Conservation (phyloP, 108 stramenopile genomes). For the Aurantiochytrium sp. region DNA sequence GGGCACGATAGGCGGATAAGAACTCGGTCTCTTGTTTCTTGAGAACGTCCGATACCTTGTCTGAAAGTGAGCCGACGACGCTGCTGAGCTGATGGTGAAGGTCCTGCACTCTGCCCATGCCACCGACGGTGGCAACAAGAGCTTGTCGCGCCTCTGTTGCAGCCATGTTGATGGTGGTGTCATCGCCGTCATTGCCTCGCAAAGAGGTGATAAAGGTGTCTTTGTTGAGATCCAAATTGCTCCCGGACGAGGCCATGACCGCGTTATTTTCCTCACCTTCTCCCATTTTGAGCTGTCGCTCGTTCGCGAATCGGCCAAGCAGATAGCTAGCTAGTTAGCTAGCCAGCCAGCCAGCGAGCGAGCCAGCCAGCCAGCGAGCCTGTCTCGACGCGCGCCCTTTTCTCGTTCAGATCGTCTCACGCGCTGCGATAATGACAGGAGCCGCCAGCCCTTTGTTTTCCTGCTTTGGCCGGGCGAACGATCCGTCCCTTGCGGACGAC, state of each 20-base stretch:
- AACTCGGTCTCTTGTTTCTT: conserved; percentile 49
- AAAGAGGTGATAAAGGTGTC: conserved; percentile 15
- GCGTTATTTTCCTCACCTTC: not conserved
- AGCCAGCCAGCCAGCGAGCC: no score
- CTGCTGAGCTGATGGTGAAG: conserved; percentile 33
- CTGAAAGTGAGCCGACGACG: conserved; percentile 37
- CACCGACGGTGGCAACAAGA: not conserved
- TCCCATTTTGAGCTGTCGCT: not conserved
- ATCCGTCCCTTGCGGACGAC: no score
- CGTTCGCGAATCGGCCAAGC: no score
- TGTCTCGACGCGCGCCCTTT: not conserved
- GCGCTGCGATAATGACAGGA: no score
- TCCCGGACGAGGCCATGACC: not conserved
- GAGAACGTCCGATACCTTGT: conserved; percentile 30
- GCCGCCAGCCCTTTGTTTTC: not conserved
- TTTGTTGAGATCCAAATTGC: not conserved
- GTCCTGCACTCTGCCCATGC: conserved; percentile 41
- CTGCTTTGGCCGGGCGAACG: no score
- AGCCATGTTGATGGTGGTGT: not conserved
- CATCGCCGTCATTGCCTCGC: not conserved
- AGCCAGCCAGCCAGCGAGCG: no score
- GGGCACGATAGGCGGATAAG: conserved; percentile 46
- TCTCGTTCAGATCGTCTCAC: no score
- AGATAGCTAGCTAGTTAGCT: no score
- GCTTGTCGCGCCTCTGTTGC: not conserved